These are phyloP conservation scores for Crithidia acanthocephali DNA, from an alignment of 208 protist genomes.

Conservation along the genomic window DNA sequence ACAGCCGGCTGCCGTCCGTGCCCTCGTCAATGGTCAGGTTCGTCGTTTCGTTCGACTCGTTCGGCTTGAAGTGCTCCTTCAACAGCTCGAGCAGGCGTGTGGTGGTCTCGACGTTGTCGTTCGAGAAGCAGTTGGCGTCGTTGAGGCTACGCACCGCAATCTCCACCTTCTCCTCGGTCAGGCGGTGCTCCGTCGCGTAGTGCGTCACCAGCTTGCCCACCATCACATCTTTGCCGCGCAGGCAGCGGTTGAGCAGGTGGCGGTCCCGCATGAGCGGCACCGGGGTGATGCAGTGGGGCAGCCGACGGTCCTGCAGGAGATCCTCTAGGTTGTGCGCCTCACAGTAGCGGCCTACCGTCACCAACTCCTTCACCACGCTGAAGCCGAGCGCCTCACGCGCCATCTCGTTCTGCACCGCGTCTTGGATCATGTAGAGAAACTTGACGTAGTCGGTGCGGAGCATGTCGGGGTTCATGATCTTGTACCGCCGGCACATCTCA, in stretches of 20 bases:
- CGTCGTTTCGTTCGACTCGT: constrained; percentile 34
- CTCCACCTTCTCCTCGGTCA: constrained; percentile 68
- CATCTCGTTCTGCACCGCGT: constrained; percentile 80
- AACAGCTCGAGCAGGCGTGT: constrained; percentile 76
- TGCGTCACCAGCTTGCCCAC: constrained; percentile 74
- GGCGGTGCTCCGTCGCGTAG: constrained; percentile 45
- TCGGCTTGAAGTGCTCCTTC: constrained; percentile 79
- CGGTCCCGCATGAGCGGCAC: constrained; percentile 82
- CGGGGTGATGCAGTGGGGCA: constrained; percentile 91
- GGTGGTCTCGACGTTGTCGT: constrained; percentile 85
- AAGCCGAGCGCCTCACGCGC: constrained; percentile 83
- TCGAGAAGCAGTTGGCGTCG: constrained; percentile 92
- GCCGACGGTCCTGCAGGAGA: constrained; percentile 66
- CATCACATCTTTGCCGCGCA: constrained; percentile 84
- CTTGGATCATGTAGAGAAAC: constrained; percentile 93
- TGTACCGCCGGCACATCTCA: constrained; percentile 91
- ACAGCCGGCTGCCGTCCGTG: constrained; percentile 90
- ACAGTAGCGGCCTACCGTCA: constrained; percentile 86
- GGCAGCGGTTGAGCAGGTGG: constrained; percentile 75
- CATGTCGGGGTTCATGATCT: constrained; percentile 96
- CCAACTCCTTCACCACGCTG: constrained; percentile 57
- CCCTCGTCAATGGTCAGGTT: constrained; percentile 87
- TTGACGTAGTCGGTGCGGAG: constrained; percentile 94
- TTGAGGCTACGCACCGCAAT: constrained; percentile 87
- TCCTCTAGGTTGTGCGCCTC: constrained; percentile 45